phyloP scores from a whole-genome alignment of 78 protist species.

The Planoprotostelium fungivorum region DNA sequence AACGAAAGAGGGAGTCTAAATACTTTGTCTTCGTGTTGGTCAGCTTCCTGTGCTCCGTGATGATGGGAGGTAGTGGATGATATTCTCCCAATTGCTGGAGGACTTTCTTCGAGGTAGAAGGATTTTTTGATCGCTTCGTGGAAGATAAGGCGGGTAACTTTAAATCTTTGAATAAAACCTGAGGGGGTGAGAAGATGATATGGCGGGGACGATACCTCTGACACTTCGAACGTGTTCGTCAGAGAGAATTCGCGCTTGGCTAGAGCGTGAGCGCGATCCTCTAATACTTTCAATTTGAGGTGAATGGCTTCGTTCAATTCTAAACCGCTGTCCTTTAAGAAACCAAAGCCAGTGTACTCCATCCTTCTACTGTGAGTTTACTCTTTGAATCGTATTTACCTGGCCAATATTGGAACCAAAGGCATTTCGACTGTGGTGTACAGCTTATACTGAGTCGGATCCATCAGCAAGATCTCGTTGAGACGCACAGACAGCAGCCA shows the following conservation, averaged over 20 bases:
- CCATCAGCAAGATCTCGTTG: not conserved
- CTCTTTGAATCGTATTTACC: not conserved
- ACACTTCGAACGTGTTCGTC: conserved; percentile 1
- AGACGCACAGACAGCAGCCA: not conserved
- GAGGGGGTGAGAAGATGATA: no score
- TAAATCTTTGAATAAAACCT: no score
- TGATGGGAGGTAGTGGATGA: conserved; percentile 31
- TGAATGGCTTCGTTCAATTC: not conserved
- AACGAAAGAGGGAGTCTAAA: conserved; percentile 13
- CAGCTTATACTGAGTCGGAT: not conserved
- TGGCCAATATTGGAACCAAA: conserved; percentile 29
- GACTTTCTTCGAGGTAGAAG: conserved; percentile 1
- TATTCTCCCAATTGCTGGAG: conserved; percentile 20
- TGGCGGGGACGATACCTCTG: conserved; percentile 8
- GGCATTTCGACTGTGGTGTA: conserved; percentile 39
- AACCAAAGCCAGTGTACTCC: conserved; percentile 58
- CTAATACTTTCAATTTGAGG: conserved; percentile 15
- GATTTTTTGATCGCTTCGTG: no score
- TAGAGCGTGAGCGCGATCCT: conserved; percentile 8
- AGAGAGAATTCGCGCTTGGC: conserved; percentile 5
- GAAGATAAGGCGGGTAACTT: not conserved
- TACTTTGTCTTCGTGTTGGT: conserved; percentile 36
- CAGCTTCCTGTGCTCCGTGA: conserved; percentile 20
- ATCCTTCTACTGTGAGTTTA: conserved; percentile 1
- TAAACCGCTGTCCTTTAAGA: conserved; percentile 9